A percentile compares a stretch with the other conserved stretches of the same genome.
Conservation (phyloP, 164 flowering plant genomes). For the Stephania cephalantha region DNA sequence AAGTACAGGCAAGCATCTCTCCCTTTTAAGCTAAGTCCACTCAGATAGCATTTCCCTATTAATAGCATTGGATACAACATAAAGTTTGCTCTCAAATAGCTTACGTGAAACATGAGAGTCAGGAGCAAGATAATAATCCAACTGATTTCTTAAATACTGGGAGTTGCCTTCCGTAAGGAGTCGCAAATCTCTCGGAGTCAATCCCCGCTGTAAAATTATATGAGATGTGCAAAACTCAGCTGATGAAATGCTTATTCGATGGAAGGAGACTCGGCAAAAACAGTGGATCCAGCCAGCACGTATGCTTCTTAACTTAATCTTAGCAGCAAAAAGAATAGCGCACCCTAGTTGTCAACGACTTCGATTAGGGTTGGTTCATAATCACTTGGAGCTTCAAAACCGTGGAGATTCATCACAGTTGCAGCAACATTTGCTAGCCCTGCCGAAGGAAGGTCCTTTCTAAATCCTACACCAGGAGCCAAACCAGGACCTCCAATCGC, state of each 20-base stretch:
- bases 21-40: neutral
- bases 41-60: neutral
- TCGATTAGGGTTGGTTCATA: conserved; percentile 87
- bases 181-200: neutral
- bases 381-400: conserved; percentile 79
- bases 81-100: neutral
- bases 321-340: neutral
- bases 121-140: neutral
- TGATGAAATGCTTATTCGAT: neutral
- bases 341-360: conserved; percentile 41
- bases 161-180: neutral
- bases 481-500: conserved; percentile 98
- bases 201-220: neutral
- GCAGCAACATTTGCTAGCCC: conserved; percentile 98
- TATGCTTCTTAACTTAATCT: neutral
- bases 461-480: conserved; percentile 64
- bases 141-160: neutral
- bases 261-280: neutral
- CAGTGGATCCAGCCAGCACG: neutral
- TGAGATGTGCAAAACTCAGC: neutral
- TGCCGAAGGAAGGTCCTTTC: conserved; percentile 60
- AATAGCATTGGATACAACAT: neutral
- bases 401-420: conserved; percentile 91
- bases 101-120: neutral
- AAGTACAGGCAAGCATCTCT: no score